Conservation (phyloP, 495 filamentous ascomycete species). For the Tuber calosporum region DNA sequence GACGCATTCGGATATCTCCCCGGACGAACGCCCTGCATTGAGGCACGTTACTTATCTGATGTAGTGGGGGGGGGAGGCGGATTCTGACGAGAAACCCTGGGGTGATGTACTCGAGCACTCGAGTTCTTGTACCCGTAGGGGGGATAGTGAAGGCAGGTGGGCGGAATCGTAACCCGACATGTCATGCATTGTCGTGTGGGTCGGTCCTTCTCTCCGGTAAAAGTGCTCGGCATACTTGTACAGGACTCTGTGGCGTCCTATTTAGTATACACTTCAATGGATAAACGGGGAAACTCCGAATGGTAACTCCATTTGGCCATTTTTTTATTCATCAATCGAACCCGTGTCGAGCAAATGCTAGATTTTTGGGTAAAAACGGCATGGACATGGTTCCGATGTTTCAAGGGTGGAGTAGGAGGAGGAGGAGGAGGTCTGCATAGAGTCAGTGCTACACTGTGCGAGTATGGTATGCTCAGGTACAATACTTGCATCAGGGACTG, state of each 20-base stretch:
- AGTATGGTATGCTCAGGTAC: background rate
- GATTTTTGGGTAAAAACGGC: background rate
- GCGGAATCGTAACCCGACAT: background rate
- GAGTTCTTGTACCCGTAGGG: too few species aligned
- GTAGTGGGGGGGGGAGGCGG: background rate
- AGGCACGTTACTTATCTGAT: background rate
- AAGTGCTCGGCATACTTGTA: background rate
- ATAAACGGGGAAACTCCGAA: background rate
- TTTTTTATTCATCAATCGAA: background rate
- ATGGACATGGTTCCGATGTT: constrained; percentile 1
- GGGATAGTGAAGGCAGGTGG: background rate
- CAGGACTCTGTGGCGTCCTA: background rate
- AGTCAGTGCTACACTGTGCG: background rate
- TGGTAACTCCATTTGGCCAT: background rate
- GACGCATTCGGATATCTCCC: background rate
- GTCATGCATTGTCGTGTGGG: background rate
- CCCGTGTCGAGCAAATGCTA: background rate
- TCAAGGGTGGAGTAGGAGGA: too few species aligned
- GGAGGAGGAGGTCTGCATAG: background rate
- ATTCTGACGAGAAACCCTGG: background rate
- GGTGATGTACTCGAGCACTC: too few species aligned
- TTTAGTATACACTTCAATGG: background rate
- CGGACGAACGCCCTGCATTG: background rate
- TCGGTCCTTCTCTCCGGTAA: background rate
- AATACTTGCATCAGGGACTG: background rate